phyloP scores from a whole-genome alignment of 2,329 filamentous ascomycete species.

The Nannizzia gypsea region DNA sequence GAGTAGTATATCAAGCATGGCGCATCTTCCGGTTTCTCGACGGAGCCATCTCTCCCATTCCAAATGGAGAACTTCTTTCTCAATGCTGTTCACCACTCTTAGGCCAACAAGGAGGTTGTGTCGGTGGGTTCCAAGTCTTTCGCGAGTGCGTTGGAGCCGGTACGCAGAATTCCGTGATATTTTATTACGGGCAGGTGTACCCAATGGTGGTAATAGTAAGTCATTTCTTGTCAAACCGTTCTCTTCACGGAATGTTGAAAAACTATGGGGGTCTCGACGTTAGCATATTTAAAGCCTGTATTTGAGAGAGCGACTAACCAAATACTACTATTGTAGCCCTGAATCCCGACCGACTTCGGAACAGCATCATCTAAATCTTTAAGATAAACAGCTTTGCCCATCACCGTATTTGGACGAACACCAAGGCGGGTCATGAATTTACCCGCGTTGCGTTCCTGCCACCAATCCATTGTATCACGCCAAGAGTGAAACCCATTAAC shows the following conservation, averaged over 20 bases:
- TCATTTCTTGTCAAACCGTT: constrained; percentile 21
- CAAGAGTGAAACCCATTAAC: constrained; percentile 66
- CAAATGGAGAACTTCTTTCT: constrained; percentile 69
- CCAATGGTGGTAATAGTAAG: constrained; percentile 19
- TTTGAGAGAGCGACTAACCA: constrained; percentile 18
- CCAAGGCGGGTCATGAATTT: constrained; percentile 74
- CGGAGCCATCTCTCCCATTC: constrained; percentile 91
- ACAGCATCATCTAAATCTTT: constrained; percentile 62
- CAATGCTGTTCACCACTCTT: constrained; percentile 77
- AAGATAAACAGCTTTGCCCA: constrained; percentile 78
- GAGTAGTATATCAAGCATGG: constrained; percentile 45
- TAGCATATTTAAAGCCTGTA: background rate
- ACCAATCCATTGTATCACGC: constrained; percentile 65
- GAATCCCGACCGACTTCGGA: constrained; percentile 25
- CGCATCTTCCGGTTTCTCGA: constrained; percentile 66
- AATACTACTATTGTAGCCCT: constrained; percentile 20
- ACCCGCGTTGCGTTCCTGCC: constrained; percentile 66
- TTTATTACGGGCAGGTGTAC: constrained; percentile 18
- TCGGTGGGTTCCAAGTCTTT: constrained; percentile 69
- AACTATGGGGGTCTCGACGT: constrained; percentile 14
- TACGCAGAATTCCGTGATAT: constrained; percentile 31
- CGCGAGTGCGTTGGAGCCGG: constrained; percentile 65
- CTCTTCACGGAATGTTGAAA: constrained; percentile 35
- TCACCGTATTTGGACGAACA: constrained; percentile 62
- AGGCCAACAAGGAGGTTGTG: constrained; percentile 87